Evolutionary conservation across 2,329 filamentous ascomycete species (phyloP), one percentile per base, ranked within the genome.

Genomic region (Phialemoniopsis sp.): DNA sequence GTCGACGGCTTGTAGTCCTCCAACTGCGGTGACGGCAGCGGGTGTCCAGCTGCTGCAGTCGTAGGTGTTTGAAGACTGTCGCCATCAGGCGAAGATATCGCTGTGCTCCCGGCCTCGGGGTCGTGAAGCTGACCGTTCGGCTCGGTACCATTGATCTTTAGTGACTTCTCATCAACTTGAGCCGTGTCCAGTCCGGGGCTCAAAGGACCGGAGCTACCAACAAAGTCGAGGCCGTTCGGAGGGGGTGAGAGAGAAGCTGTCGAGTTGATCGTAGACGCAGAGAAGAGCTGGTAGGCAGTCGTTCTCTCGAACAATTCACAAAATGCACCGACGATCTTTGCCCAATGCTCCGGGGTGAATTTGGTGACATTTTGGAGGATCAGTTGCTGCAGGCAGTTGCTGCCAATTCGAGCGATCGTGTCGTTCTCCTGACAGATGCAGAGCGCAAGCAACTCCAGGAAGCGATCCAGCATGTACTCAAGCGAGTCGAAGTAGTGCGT

Each of bases 341-440:
- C 76, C 93, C 93, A 99, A 60, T 99, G 91, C 39, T 85, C 79
- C 2, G 81, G 72, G 16, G 76, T 80, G 63, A 98, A 96, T 59
- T 97, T 97, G 45, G 80, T 82, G 9, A 99, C 93, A 51, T 98
- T 98, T 58, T 97, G 91, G 32, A 98, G 63, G 43, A 99, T 96
- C 33, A 99, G 70, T 58, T 97, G 91, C 59, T 99, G 93, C 38
- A 99, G 67, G 58, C 94, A 98, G 58, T 98, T 98, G 68, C 91
- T 97, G 38, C 93, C 93, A 53, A 99, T 99, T 17, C 94, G 80
- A 3, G 93, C 94, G 48, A 98, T 91, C 0, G 94, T 99, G 56
- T 99, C 93, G 53, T 98, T 98, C 59, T 99, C 93, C 62, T 99
- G 93, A 59, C 91, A 97, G 46, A 99, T 98, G 58, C 93, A 99